Conservation (phyloP, 495 filamentous ascomycete species). For the Coniosporium apollinis region DNA sequence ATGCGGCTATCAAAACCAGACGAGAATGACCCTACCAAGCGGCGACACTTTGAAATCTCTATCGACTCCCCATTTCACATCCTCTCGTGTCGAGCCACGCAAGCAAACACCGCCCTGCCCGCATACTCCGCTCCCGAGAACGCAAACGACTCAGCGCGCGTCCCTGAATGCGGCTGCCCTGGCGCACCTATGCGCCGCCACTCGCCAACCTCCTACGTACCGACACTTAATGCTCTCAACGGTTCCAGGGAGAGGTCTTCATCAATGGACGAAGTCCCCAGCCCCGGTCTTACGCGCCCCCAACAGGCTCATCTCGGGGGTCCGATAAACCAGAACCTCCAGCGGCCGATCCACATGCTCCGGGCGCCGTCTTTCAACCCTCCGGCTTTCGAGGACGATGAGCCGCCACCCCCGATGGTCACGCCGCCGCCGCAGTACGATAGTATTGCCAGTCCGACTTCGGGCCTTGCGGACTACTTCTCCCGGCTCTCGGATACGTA, state of each 20-base stretch:
- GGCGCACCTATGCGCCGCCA: conserved; percentile 37
- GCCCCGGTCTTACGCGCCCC: conserved; percentile 20
- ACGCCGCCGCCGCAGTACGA: conserved; percentile 87
- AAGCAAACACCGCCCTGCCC: conserved; percentile 77
- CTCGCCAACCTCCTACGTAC: conserved; percentile 26
- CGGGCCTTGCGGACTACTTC: conserved; percentile 80
- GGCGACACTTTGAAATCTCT: conserved; percentile 94
- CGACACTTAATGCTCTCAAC: conserved; percentile 22
- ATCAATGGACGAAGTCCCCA: conserved; percentile 20
- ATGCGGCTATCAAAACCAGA: conserved; percentile 88
- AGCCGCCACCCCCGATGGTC: conserved; percentile 65
- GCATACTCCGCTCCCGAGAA: conserved; percentile 55
- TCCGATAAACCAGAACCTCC: conserved; percentile 11
- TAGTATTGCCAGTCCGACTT: conserved; percentile 56
- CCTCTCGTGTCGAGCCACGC: conserved; percentile 82
- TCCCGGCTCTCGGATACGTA: conserved; percentile 46
- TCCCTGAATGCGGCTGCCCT: conserved; percentile 61
- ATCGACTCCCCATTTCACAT: conserved; percentile 97
- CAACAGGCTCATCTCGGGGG: conserved; percentile 22
- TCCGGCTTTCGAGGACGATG: conserved; percentile 75
- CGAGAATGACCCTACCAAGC: conserved; percentile 58
- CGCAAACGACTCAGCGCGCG: conserved; percentile 26
- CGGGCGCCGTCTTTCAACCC: conserved; percentile 82
- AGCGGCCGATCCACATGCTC: conserved; percentile 74
- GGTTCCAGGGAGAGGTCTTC: conserved; percentile 5